Conservation (phyloP, 805 yeast species). For the Candida ascalaphidarum region DNA sequence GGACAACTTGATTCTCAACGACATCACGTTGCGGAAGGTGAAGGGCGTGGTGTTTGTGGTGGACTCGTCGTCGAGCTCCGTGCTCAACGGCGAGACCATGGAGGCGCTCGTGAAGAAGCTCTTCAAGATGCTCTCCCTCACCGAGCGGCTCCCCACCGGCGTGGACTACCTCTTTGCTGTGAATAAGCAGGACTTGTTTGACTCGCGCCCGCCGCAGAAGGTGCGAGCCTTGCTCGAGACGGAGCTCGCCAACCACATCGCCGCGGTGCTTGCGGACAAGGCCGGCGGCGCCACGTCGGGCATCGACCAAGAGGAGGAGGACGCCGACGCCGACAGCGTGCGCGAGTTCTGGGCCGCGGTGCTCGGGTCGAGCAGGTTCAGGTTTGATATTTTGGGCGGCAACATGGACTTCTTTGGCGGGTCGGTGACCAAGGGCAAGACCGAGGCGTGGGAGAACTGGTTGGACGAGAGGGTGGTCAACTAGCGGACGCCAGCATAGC, state of each 20-base stretch:
- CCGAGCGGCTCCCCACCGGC: conserved; percentile 63
- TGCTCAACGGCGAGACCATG: conserved; percentile 26
- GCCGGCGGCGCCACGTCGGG: conserved; percentile 26
- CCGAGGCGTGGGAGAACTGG: conserved; percentile 68
- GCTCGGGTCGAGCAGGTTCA: conserved; percentile 36
- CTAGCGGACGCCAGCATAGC: conserved; percentile 10
- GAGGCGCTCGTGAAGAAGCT: conserved; percentile 47
- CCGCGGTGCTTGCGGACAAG: conserved; percentile 28
- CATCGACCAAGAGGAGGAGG: conserved; percentile 33
- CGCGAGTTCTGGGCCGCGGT: conserved; percentile 38
- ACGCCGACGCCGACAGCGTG: conserved; percentile 27
- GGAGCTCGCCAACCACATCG: conserved; percentile 52
- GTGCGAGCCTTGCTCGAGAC: conserved; percentile 51
- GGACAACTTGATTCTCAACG: conserved; percentile 38
- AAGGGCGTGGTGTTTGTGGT: conserved; percentile 68
- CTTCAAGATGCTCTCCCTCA: conserved; percentile 47
- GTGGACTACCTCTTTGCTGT: conserved; percentile 71
- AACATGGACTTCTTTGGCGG: conserved; percentile 67
- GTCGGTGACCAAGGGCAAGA: conserved; percentile 51
- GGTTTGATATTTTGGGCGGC: conserved; percentile 65
- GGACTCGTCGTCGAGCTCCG: conserved; percentile 59
- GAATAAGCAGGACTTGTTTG: conserved; percentile 81
- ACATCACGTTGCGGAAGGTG: conserved; percentile 29
- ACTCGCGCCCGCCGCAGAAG: conserved; percentile 62
- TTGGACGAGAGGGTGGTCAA: conserved; percentile 67